Base-by-base conservation (phyloP, 768 basidiomycete genomes). In the Omphalotus guepiniiformis region DNA sequence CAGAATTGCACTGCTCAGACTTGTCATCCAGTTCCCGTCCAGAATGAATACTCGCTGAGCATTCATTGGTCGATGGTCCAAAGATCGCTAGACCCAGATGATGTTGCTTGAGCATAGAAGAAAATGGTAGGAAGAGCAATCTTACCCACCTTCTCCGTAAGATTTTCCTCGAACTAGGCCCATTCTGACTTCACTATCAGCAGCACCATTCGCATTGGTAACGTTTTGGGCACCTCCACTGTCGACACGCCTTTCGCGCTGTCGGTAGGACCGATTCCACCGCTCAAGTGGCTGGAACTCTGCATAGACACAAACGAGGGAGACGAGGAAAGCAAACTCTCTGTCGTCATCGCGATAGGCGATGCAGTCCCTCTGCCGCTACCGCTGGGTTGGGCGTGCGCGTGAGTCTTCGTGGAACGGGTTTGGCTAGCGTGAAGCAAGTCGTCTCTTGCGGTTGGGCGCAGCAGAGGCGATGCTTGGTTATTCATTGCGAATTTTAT, bases 61-160 rank as follows among this genome's bases (percentile, higher is more conserved):
- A 43, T 19, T 6, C 15, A n/a, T n/a, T 6, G 36, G 21, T 8
- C 36, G 16, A 7, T n/a, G 36, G 39, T 13, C 4, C 21, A 39
- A 19, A 39, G 19, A 39, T n/a, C 34, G 6, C n/a, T n/a, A n/a
- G n/a, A n/a, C n/a, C n/a, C n/a, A n/a, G n/a, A n/a, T n/a, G n/a
- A n/a, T n/a, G n/a, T n/a, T n/a, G n/a, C n/a, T n/a, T n/a, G n/a
- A n/a, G n/a, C n/a, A n/a, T n/a, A n/a, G n/a, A n/a, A n/a, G n/a
- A n/a, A n/a, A n/a, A n/a, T n/a, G n/a, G n/a, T n/a, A n/a, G n/a
- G n/a, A n/a, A n/a, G n/a, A n/a, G n/a, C n/a, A n/a, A n/a, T n/a
- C n/a, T n/a, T n/a, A 45, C 43, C n/a, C 18, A 45, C 43, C 32
- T 34, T 11, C 25, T 25, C 43, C 43, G 22, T 45, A 43, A 1